Conservation (phyloP, 31 red algal species). For the Asparagopsis taxiformis region DNA sequence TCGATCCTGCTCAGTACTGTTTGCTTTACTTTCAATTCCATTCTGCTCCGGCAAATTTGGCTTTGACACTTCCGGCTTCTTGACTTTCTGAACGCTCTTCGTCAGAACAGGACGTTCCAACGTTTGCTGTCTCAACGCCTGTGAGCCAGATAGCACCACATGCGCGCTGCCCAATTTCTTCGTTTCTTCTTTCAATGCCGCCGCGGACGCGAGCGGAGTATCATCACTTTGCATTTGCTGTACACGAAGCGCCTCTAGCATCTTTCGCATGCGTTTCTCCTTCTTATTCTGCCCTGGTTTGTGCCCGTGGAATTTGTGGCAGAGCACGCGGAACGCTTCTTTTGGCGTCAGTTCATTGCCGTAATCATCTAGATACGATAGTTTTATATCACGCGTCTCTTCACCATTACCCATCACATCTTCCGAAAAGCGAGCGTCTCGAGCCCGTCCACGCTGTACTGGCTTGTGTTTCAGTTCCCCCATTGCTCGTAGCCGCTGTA, state of each 20-base stretch:
- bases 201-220: slow-evolving; percentile 21
- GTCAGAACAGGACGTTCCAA: background rate
- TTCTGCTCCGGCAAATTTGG: background rate
- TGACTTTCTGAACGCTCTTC: background rate
- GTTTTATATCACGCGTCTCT: slow-evolving; percentile 38
- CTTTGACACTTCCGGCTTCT: background rate
- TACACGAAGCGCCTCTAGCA: slow-evolving; percentile 17
- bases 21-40: background rate
- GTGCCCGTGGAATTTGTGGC: slow-evolving; percentile 77
- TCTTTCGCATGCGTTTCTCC: slow-evolving; percentile 55
- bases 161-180: slow-evolving; percentile 6
- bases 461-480: slow-evolving; percentile 32
- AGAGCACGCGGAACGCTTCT: slow-evolving; percentile 64
- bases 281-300: slow-evolving; percentile 66
- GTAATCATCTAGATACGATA: slow-evolving; percentile 67
- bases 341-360: slow-evolving; percentile 74
- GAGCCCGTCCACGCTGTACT: slow-evolving; percentile 35
- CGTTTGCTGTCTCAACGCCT: background rate
- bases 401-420: slow-evolving; percentile 13
- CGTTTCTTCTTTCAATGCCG: slow-evolving; percentile 29
- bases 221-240: slow-evolving; percentile 22
- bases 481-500: slow-evolving; percentile 43
- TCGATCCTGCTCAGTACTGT: background rate
- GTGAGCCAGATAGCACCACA: slow-evolving; percentile 31
- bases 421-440: slow-evolving; percentile 46